Base-by-base conservation (phyloP, 2,329 filamentous ascomycete genomes). In the Pestalotiopsis sp. region DNA sequence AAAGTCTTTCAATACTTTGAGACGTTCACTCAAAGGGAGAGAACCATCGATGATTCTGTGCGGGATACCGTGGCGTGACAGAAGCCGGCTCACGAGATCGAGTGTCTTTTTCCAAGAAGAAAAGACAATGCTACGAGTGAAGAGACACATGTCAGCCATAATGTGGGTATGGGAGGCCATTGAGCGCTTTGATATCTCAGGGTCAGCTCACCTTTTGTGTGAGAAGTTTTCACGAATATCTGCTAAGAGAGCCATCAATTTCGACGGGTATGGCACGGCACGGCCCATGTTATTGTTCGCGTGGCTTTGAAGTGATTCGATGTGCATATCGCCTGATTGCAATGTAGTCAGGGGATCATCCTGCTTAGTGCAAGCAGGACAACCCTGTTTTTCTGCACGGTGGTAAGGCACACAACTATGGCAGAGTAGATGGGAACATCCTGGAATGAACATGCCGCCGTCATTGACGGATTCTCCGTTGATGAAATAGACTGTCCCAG, bases 21-120 rank as follows among this genome's bases (percentile, higher is more conserved):
- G 14, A 23, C 68, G 57, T 14, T 69, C 31, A 1, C 9, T 14
- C 3, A 68, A 38, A 7, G 49, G 17, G 2, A 38, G 17, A 6
- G 56, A 60, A 13, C 66, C 68, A 13, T 69, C 45, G 13, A 69
- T 65, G 3, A 23, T 31, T 3, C 59, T 12, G 12, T 57, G 45
- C 1, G 27, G 39, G 11, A 67, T 60, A 2, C 27, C 11, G 2
- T 56, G 31, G 5, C n/a, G 12, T 11, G 27, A 38, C 3, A 69
- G 20, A 6, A 25, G 25, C 12, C 4, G 2, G 6, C 59, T 25
- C 31, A 64, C 49, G 4, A 69, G 59, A 7, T 64, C 36, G 5
- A 69, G 36, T 11, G 68, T 69, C 20, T 49, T 61, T 12, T 59
- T 69, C 65, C 68, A 69, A 2, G 56, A 69, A 6, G 66, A 69